Evolutionary conservation across 2,329 filamentous ascomycete species (phyloP).

Genomic region (Westerdykella ornata): DNA sequence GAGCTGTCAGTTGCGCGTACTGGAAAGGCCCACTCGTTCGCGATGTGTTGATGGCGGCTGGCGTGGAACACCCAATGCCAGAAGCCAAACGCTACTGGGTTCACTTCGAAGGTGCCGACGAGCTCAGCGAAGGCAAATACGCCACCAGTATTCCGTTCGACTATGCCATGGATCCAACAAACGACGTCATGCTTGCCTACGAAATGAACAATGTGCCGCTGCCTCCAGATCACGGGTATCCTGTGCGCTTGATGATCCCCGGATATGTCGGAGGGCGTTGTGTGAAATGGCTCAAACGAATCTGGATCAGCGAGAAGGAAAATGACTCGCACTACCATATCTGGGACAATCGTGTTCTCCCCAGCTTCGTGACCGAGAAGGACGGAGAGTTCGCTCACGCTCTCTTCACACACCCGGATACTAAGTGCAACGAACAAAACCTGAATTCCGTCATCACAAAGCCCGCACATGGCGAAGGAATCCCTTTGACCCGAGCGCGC

Average conservation of each 20-base stretch:
- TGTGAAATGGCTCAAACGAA: conserved; percentile 50
- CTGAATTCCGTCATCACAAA: conserved; percentile 49
- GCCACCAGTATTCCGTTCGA: conserved; percentile 43
- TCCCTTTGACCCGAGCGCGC: conserved; percentile 35
- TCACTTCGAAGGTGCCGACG: conserved; percentile 47
- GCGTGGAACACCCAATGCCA: conserved; percentile 15
- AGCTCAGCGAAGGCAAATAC: conserved; percentile 46
- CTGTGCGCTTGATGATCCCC: conserved; percentile 45
- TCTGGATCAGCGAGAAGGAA: conserved; percentile 45
- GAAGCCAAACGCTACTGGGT: conserved; percentile 37
- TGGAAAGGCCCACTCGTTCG: conserved; percentile 25
- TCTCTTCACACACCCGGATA: conserved; percentile 46
- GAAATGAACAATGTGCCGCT: conserved; percentile 45
- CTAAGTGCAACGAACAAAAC: conserved; percentile 42
- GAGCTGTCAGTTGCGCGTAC: conserved; percentile 48
- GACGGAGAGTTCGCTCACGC: conserved; percentile 44
- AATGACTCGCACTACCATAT: conserved; percentile 50
- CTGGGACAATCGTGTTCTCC: conserved; percentile 51
- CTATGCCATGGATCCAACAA: conserved; percentile 7
- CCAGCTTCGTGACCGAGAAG: conserved; percentile 45
- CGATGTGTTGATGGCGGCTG: conserved; percentile 45
- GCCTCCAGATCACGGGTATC: conserved; percentile 42
- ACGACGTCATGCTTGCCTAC: conserved; percentile 11
- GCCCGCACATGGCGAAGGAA: conserved; percentile 40
- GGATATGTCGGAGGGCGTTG: conserved; percentile 47